Conservation (phyloP, 441 rosid genomes). For the Syzygium syzygioides region DNA sequence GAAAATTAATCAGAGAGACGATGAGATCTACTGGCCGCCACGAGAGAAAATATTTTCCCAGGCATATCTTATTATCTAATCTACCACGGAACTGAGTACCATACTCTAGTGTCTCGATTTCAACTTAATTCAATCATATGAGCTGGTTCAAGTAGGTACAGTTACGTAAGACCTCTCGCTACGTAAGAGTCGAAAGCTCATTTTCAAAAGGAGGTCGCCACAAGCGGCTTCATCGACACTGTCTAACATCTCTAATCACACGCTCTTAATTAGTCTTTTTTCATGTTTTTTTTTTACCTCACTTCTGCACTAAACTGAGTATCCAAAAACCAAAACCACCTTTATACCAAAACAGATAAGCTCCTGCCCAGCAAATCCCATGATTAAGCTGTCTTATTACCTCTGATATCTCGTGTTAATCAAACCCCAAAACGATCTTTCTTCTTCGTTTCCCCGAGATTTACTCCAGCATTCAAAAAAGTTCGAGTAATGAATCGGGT, state of each 20-base stretch:
- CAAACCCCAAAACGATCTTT: background rate
- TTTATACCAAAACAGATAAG: background rate
- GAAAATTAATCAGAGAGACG: background rate
- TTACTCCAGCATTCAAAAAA: background rate
- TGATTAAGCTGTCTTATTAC: background rate
- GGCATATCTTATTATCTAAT: background rate
- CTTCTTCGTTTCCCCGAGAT: background rate
- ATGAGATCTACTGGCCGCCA: background rate
- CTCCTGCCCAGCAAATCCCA: background rate
- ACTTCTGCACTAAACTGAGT: background rate
- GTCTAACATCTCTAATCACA: background rate
- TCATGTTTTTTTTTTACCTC: rapidly evolving
- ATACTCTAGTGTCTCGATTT: background rate
- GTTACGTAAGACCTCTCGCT: background rate
- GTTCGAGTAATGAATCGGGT: background rate
- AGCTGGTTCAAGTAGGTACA: background rate
- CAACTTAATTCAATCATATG: background rate
- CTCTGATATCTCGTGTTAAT: background rate
- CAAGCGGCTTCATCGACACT: background rate
- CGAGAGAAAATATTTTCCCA: background rate
- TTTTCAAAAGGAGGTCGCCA: background rate
- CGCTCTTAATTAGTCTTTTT: background rate
- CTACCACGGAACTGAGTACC: background rate
- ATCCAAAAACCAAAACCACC: background rate
- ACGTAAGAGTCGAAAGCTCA: background rate